Conservation (phyloP, 1,284 basidiomycete species). For the Chalciporus sp. region DNA sequence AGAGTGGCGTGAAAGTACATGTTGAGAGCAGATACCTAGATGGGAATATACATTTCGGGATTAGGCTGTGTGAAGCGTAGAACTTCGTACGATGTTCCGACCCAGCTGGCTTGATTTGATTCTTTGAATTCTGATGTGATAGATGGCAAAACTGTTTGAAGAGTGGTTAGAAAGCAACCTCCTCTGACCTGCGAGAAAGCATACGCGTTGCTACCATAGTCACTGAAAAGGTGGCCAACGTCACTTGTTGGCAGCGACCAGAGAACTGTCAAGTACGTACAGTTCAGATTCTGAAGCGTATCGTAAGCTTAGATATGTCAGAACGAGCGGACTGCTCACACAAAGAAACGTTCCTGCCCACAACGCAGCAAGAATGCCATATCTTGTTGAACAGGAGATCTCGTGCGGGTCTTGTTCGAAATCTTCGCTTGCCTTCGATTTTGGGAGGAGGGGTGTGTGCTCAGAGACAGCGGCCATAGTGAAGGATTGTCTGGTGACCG, state of each 20-base stretch:
- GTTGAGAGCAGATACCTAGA: constrained; percentile 20
- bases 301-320: neutral
- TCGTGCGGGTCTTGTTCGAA: constrained; percentile 6
- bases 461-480: constrained; percentile 1
- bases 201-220: constrained; percentile 27
- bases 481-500: neutral
- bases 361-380: constrained; percentile 19
- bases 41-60: neutral
- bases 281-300: constrained; percentile 17
- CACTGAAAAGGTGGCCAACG: constrained; percentile 5
- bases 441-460: constrained; percentile 11
- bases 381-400: constrained; percentile 9
- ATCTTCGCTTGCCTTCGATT: neutral
- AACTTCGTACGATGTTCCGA: constrained; percentile 23
- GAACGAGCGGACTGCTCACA: constrained; percentile 8
- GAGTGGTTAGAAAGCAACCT: neutral
- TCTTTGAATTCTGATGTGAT: constrained; percentile 24
- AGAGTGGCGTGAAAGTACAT: constrained; percentile 26
- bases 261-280: constrained; percentile 8
- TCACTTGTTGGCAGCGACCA: neutral
- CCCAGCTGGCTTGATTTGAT: constrained; percentile 27
- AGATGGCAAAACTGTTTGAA: constrained; percentile 17
- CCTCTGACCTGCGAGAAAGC: neutral
- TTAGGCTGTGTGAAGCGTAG: too few relatives aligned
- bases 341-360: constrained; percentile 23